These are phyloP conservation scores for Botrytis porri DNA, from an alignment of 2,329 filamentous ascomycete species.

Conservation along the genomic window DNA sequence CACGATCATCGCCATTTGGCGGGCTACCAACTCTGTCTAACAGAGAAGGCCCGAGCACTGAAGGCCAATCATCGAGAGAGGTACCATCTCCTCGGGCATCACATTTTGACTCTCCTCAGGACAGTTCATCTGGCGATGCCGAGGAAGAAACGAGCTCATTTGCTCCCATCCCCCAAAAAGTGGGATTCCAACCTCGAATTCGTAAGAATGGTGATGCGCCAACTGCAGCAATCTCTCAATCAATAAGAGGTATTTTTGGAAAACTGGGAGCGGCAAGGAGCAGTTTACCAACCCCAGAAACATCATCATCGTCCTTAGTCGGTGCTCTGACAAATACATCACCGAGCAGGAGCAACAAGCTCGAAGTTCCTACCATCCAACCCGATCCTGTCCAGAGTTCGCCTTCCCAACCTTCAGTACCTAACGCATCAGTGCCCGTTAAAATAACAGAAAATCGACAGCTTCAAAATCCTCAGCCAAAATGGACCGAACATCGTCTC, in stretches of 20 bases:
- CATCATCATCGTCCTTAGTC: slow-evolving; percentile 22
- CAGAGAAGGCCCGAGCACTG: neutral
- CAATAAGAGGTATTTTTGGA: slow-evolving; percentile 21
- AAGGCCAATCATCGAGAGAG: neutral
- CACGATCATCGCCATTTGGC: slow-evolving; percentile 33
- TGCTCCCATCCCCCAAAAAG: slow-evolving; percentile 34
- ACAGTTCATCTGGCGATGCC: neutral
- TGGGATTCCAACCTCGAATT: slow-evolving; percentile 33
- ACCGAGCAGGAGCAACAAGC: slow-evolving; percentile 27
- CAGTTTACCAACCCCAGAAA: slow-evolving; percentile 16
- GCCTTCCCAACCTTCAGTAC: neutral
- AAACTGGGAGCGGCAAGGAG: neutral
- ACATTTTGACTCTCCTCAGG: neutral
- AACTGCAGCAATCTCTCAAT: slow-evolving; percentile 23
- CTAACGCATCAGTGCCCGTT: slow-evolving; percentile 12
- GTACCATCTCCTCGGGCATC: neutral
- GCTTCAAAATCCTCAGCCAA: slow-evolving; percentile 23
- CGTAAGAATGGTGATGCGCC: slow-evolving; percentile 17
- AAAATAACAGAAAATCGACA: slow-evolving; percentile 27
- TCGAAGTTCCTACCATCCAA: slow-evolving; percentile 12
- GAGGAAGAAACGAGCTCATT: slow-evolving; percentile 22
- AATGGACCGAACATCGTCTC: slow-evolving; percentile 31
- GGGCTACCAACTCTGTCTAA: slow-evolving; percentile 27
- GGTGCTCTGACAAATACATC: slow-evolving; percentile 25
- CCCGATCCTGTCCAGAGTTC: neutral